These are phyloP conservation scores for Phytophthora idaei DNA, from an alignment of 352 stramenopile genomes.

Conservation along the genomic window DNA sequence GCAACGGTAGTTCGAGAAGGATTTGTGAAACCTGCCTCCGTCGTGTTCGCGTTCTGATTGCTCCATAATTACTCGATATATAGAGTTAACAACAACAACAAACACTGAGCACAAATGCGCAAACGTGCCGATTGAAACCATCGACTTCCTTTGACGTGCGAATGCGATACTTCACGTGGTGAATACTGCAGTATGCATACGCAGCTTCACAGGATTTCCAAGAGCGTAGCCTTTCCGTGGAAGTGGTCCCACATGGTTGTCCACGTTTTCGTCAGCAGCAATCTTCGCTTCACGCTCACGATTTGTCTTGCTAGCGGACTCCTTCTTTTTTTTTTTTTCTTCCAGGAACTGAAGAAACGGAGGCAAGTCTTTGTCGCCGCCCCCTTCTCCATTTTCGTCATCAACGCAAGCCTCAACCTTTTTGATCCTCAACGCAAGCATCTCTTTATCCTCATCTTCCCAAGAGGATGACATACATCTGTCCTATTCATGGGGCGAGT, in stretches of 20 bases:
- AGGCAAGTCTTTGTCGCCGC: not conserved
- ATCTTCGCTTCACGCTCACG: not conserved
- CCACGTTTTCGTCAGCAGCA: not conserved
- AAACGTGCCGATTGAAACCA: not conserved
- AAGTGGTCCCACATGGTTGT: not conserved
- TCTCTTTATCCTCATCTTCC: too few relatives aligned
- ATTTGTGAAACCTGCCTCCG: not conserved
- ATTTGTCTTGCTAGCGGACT: not conserved
- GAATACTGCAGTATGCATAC: not conserved
- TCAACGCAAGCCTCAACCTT: too few relatives aligned
- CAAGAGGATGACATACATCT: too few relatives aligned
- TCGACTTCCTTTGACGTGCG: not conserved
- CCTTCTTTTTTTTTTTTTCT: too few relatives aligned
- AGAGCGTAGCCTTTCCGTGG: not conserved
- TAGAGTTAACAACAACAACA: not conserved
- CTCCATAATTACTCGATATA: not conserved
- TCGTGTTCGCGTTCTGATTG: not conserved
- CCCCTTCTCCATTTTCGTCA: too few relatives aligned
- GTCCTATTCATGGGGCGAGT: too few relatives aligned
- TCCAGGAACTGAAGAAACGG: not conserved
- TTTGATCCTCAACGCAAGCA: too few relatives aligned
- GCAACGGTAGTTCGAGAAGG: not conserved
- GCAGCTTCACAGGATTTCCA: not conserved
- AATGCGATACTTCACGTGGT: not conserved
- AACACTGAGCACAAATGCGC: too few relatives aligned